Percentiles rank a stretch among this genome's conserved stretches.
Conservation (phyloP, 2,329 filamentous ascomycete genomes). For the Stromatinia cepivora region DNA sequence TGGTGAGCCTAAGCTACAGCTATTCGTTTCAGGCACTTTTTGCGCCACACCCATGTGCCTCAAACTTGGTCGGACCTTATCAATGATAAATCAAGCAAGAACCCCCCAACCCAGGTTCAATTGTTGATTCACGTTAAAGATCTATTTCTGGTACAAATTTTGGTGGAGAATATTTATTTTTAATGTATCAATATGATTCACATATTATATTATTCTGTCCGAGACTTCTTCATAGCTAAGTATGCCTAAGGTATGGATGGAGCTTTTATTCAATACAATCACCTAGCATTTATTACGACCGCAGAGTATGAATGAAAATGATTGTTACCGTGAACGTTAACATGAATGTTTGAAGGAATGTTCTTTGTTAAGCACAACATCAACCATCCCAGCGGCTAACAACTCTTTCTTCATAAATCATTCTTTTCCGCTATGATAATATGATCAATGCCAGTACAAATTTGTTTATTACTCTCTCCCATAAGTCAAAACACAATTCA, state of each 20-base stretch:
- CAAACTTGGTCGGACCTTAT: slow-evolving; percentile 10
- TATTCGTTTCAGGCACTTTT: slow-evolving; percentile 22
- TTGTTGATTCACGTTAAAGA: not conserved
- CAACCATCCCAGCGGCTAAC: not conserved
- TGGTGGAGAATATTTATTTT: not conserved
- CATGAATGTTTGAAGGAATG: not conserved
- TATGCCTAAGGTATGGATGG: not conserved
- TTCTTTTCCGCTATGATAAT: not conserved
- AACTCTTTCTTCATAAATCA: too few species aligned
- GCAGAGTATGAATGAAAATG: not conserved
- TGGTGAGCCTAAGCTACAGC: not conserved
- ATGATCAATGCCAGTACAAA: not conserved
- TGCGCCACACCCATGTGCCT: slow-evolving; percentile 19
- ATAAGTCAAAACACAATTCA: not conserved
- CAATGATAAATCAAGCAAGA: slow-evolving; percentile 11
- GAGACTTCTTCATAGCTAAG: not conserved
- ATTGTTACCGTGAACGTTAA: not conserved
- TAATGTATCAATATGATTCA: not conserved
- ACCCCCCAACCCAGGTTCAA: not conserved
- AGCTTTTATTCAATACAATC: not conserved
- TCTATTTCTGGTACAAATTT: slow-evolving; percentile 12
- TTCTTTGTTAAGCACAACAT: not conserved
- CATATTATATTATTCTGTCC: not conserved
- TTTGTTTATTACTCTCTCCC: not conserved
- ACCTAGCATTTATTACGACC: too few species aligned